A percentile compares a stretch with the other conserved stretches of the same genome.
These are phyloP conservation scores for Daldinia grandis DNA, from an alignment of 495 filamentous ascomycete genomes.

Conservation along the genomic window DNA sequence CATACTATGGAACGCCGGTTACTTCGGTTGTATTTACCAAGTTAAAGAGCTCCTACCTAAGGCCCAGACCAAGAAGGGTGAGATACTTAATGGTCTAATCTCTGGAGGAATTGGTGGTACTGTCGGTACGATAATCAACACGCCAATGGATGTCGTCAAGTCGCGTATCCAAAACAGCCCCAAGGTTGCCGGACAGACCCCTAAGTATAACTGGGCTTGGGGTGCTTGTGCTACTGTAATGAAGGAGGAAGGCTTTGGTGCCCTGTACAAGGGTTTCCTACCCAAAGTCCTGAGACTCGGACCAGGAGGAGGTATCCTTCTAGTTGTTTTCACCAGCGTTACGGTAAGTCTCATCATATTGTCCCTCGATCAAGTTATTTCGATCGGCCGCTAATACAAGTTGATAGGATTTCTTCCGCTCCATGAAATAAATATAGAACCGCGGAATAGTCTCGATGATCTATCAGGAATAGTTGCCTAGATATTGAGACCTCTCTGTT, in stretches of 20 bases:
- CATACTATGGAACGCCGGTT: conserved; percentile 95
- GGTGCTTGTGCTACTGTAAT: conserved; percentile 83
- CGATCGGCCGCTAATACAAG: not conserved
- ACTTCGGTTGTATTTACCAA: conserved; percentile 99
- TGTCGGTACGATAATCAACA: conserved; percentile 92
- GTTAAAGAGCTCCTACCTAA: conserved; percentile 83
- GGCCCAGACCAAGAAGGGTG: conserved; percentile 76
- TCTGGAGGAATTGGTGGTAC: conserved; percentile 89
- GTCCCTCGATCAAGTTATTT: not conserved
- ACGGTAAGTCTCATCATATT: conserved; percentile 24
- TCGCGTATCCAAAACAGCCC: conserved; percentile 93
- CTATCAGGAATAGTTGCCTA: not conserved
- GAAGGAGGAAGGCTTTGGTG: conserved; percentile 90
- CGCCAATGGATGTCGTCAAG: conserved; percentile 98
- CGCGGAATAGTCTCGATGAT: not conserved
- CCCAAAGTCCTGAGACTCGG: conserved; percentile 93
- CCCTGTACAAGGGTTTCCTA: conserved; percentile 96
- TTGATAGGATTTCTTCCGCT: conserved; percentile 39
- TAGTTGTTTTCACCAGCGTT: conserved; percentile 37
- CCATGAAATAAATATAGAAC: conserved; percentile 30
- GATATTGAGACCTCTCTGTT: not conserved
- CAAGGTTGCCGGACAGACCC: conserved; percentile 76
- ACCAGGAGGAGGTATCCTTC: conserved; percentile 70
- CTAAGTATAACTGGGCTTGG: conserved; percentile 99
- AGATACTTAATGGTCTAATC: conserved; percentile 86